Evolutionary conservation across 2,329 filamentous ascomycete species (phyloP).

Genomic region (Fusarium sp.): DNA sequence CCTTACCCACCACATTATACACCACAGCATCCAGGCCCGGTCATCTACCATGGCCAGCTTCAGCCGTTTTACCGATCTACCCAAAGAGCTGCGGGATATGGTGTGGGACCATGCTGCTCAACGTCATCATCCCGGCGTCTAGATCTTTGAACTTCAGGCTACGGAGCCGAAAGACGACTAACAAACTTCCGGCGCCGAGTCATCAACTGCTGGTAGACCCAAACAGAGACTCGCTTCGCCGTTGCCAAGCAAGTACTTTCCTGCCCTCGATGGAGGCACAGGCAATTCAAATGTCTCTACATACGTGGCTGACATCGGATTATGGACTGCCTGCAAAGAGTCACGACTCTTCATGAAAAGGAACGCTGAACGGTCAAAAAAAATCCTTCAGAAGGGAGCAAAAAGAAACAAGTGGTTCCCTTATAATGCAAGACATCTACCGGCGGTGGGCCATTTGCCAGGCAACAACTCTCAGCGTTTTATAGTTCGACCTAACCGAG

Average conservation of each 20-base stretch:
- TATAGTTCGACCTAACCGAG: neutral
- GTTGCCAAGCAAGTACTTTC: neutral
- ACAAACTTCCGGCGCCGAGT: rapidly evolving
- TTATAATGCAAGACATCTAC: neutral
- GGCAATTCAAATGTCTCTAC: neutral
- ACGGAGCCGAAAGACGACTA: rapidly evolving
- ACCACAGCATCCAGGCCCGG: rapidly evolving
- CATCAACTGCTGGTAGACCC: rapidly evolving
- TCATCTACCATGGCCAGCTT: slow-evolving; percentile 2
- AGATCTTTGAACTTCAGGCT: neutral
- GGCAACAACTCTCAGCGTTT: neutral
- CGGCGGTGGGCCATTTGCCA: neutral
- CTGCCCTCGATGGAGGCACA: neutral
- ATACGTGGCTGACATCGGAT: neutral
- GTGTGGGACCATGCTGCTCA: slow-evolving; percentile 4
- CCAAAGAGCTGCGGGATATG: slow-evolving; percentile 8
- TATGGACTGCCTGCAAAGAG: neutral
- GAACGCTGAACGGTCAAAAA: rapidly evolving
- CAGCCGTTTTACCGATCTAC: neutral
- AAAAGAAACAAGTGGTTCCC: rapidly evolving
- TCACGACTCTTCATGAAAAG: neutral
- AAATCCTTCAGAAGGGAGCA: neutral
- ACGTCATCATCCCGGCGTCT: neutral
- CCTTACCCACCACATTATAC: neutral
- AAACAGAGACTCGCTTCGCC: rapidly evolving